Base-by-base conservation (phyloP, 805 yeast species). In the Kodamaea sagamina region DNA sequence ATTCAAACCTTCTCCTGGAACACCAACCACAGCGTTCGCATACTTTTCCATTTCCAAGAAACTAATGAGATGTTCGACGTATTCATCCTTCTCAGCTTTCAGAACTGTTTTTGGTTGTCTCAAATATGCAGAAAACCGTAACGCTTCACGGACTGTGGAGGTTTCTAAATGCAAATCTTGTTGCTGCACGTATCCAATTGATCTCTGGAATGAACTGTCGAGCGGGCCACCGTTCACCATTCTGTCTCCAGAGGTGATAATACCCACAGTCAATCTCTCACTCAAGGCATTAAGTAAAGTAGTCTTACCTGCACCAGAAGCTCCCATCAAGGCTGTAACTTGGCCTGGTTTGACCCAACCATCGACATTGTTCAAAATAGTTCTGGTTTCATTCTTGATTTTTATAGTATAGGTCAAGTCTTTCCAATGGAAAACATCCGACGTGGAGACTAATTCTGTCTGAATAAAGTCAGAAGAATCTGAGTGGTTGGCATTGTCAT, bases 251-350 rank as follows among this genome's bases (percentile, higher is more conserved):
- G 51, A 42, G 21, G 81, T 71, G 38, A 79, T 69, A 25, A 75
- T 75, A 60, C 85, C 85, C 61, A 69, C 68, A 29, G 75, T 73
- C 47, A 74, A 68, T 59, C 84, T 66, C 51, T 75, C 77, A 34
- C 82, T 75, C 44, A 78, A 62, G 15, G 72, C 72, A 57, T 78
- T 79, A 51, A 78, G 65, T 42, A 78, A 59, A 8, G 82, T 78
- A 8, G 82, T 78, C 52, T 78, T 78, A 55, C 84, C 82, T 21
- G 82, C 82, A 57, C 83, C 82, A n/a, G 82, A 77, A 37, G 77
- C 81, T 51, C 83, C 83, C 81, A 78, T 77, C 21, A 78, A 58
- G 9, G 84, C 84, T 16, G 83, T 79, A 54, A 78, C 58, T 5
- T 75, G 68, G 35, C 84, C 84, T 2, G 84, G 82, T 26, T 55